Percentiles rank a stretch among this genome's conserved stretches.
These are phyloP conservation scores for Pyrenochaeta sp. DNA, from an alignment of 2,329 filamentous ascomycete species.

Conservation along the genomic window DNA sequence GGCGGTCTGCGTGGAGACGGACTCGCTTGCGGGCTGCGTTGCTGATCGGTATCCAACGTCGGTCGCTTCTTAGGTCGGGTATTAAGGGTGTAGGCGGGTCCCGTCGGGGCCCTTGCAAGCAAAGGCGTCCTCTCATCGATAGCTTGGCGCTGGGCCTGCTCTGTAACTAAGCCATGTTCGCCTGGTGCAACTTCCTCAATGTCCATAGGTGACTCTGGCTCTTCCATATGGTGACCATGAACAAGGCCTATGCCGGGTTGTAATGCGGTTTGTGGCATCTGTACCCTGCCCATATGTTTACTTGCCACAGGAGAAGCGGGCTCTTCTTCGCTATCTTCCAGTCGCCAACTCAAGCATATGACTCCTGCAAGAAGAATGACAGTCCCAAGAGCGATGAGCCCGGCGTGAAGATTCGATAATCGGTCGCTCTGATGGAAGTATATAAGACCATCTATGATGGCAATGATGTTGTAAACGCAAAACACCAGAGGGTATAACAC, in stretches of 20 bases:
- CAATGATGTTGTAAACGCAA: constrained; percentile 99
- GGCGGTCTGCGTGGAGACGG: constrained; percentile 33
- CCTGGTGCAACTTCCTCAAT: constrained; percentile 41
- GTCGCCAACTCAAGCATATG: constrained; percentile 89
- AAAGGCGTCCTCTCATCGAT: constrained; percentile 49
- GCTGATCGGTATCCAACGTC: constrained; percentile 23
- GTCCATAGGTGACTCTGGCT: constrained; percentile 35
- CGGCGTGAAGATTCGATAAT: constrained; percentile 77
- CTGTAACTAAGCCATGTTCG: constrained; percentile 32
- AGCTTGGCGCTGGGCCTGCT: constrained; percentile 37
- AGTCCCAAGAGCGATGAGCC: constrained; percentile 86
- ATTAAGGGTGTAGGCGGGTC: constrained; percentile 35
- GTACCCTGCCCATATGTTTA: constrained; percentile 49
- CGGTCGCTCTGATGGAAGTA: constrained; percentile 92
- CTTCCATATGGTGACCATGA: constrained; percentile 71
- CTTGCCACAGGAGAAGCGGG: constrained; percentile 54
- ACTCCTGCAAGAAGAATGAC: constrained; percentile 86
- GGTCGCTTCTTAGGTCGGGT: constrained; percentile 36
- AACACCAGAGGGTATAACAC: constrained; percentile 97
- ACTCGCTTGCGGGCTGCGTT: constrained; percentile 33
- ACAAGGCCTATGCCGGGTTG: constrained; percentile 84
- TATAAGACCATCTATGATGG: constrained; percentile 94
- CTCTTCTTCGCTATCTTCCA: constrained; percentile 77
- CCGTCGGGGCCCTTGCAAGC: constrained; percentile 44
- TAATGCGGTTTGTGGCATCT: constrained; percentile 69